These are phyloP conservation scores for Davidsoniella eucalypti DNA, from an alignment of 2,329 filamentous ascomycete genomes.

Conservation along the genomic window DNA sequence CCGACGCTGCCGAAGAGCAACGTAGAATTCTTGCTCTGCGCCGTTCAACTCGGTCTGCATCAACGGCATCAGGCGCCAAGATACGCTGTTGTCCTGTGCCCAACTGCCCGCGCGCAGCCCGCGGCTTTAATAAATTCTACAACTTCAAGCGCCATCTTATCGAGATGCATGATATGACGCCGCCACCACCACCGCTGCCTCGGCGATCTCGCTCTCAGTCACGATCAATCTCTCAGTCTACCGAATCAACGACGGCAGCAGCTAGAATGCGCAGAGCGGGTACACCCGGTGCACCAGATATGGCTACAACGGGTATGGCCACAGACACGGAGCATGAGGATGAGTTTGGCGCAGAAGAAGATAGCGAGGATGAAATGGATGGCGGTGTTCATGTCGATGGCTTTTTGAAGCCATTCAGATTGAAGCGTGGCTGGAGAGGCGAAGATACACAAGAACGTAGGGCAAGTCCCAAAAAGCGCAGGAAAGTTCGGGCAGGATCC, in stretches of 20 bases:
- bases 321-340: constrained; percentile 11
- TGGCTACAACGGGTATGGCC: neutral
- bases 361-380: constrained; percentile 35
- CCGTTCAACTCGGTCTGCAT: constrained; percentile 10
- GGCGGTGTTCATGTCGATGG: constrained; percentile 54
- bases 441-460: constrained; percentile 17
- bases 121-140: constrained; percentile 21
- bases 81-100: constrained; percentile 23
- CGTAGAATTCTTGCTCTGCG: neutral
- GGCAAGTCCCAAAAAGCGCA: neutral
- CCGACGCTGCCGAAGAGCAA: constrained; percentile 16
- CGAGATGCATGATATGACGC: constrained; percentile 21
- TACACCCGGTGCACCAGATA: neutral
- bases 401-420: constrained; percentile 41
- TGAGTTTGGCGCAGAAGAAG: constrained; percentile 18
- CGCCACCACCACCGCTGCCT: constrained; percentile 1
- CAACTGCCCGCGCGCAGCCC: constrained; percentile 22
- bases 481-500: constrained; percentile 10
- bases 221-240: constrained; percentile 21
- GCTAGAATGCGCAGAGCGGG: constrained; percentile 15
- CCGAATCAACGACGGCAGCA: constrained; percentile 20
- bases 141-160: constrained; percentile 25
- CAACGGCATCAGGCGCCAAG: constrained; percentile 15
- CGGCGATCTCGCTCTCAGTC: constrained; percentile 11
- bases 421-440: constrained; percentile 31